These are phyloP conservation scores for Dryas integrifolia DNA, from an alignment of 331 rosid genomes.

Conservation along the genomic window DNA sequence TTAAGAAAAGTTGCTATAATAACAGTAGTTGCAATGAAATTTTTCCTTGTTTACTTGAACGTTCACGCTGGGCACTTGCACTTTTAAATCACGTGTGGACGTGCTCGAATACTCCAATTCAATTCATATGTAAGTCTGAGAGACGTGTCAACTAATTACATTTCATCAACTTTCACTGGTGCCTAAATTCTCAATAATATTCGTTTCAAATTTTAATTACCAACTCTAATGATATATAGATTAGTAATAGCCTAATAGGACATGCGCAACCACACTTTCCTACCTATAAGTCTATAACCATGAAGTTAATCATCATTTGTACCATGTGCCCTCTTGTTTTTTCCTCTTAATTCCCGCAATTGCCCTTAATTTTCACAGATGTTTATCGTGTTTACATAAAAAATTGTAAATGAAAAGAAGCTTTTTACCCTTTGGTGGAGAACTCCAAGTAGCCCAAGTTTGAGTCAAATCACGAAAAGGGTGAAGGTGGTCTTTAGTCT, in stretches of 20 bases:
- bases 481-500: background rate
- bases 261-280: slow-evolving; percentile 10
- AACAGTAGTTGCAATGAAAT: background rate
- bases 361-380: background rate
- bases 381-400: too few species aligned
- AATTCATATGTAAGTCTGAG: background rate
- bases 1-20: background rate
- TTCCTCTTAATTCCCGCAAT: too few species aligned
- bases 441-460: slow-evolving; percentile 13
- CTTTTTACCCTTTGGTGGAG: background rate
- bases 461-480: slow-evolving; percentile 15
- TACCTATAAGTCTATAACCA: slow-evolving; percentile 19
- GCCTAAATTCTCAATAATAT: slow-evolving; percentile 24
- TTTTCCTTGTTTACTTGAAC: background rate
- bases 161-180: slow-evolving; percentile 21
- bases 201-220: slow-evolving; percentile 32
- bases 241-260: too few species aligned
- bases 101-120: background rate
- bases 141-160: background rate
- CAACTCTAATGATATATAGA: background rate
- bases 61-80: background rate
- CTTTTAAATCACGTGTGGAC: background rate
- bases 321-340: too few species aligned
- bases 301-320: slow-evolving; percentile 17
- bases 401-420: background rate